These are phyloP conservation scores for Dacryopinax primogenitus DNA, from an alignment of 768 basidiomycete species.

Conservation along the genomic window DNA sequence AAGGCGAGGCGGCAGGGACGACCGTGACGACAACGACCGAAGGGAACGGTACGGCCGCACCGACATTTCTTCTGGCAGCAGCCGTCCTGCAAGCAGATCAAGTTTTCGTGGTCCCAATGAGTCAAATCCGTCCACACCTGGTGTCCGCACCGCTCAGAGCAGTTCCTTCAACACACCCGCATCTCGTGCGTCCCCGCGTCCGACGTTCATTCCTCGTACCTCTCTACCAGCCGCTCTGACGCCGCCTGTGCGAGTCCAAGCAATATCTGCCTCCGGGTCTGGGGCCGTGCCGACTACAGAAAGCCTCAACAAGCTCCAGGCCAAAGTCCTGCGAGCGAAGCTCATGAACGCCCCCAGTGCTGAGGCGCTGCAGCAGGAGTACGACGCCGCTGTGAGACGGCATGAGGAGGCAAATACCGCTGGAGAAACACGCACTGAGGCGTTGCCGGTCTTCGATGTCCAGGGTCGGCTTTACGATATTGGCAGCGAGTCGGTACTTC, in stretches of 20 bases:
- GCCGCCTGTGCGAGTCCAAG: constrained; percentile 35
- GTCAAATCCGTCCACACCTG: constrained; percentile 49
- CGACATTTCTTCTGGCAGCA: constrained; percentile 19
- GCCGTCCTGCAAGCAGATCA: constrained; percentile 63
- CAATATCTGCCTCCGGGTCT: constrained; percentile 16
- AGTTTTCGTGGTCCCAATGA: constrained; percentile 78
- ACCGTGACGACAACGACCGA: constrained; percentile 30
- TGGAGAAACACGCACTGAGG: constrained; percentile 48
- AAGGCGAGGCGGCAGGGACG: constrained; percentile 24
- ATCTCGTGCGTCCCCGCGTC: constrained; percentile 1
- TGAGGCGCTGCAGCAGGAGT: constrained; percentile 65
- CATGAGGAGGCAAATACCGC: constrained; percentile 32
- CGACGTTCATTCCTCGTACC: constrained; percentile 38
- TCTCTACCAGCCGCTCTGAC: constrained; percentile 88
- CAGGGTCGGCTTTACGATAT: constrained; percentile 81
- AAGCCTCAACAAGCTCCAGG: constrained; percentile 83
- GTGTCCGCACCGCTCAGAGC: constrained; percentile 2
- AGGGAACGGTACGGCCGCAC: constrained; percentile 28
- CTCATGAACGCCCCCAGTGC: constrained; percentile 72
- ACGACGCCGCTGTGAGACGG: constrained; percentile 48
- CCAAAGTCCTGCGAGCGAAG: constrained; percentile 81
- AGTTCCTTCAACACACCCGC: not conserved
- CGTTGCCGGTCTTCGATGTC: constrained; percentile 79
- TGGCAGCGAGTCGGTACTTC: constrained; percentile 31
- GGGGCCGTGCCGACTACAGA: constrained; percentile 26